phyloP scores from a whole-genome alignment of 176 grass and related monocot species.

The Ensete ventricosum region DNA sequence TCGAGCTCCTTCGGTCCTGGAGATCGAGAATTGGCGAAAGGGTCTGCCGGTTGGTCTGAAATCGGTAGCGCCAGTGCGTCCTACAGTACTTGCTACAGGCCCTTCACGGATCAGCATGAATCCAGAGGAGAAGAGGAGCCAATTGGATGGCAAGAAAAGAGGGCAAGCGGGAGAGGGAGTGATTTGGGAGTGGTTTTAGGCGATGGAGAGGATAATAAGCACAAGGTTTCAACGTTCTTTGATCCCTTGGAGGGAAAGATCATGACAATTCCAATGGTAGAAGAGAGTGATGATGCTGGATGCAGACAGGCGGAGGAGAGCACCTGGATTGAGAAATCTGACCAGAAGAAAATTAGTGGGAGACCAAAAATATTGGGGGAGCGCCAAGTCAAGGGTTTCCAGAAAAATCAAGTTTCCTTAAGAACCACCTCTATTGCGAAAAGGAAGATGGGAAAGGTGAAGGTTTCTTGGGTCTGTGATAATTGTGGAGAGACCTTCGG shows the following conservation, averaged over 20 bases:
- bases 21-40: not conserved
- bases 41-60: not conserved
- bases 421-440: not conserved
- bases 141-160: not conserved
- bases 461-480: conserved; percentile 38
- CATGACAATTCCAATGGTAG: conserved; percentile 13
- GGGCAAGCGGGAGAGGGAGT: not conserved
- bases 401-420: not conserved
- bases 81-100: conserved; percentile 12
- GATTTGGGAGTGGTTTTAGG: not conserved
- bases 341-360: conserved; percentile 7
- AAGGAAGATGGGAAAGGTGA: conserved; percentile 34
- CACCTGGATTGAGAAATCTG: conserved; percentile 4
- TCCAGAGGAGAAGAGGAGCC: not conserved
- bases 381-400: not conserved
- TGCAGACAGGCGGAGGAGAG: not conserved
- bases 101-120: conserved; percentile 18
- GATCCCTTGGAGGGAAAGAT: conserved; percentile 51
- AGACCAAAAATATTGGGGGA: conserved; percentile 12
- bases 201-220: not conserved
- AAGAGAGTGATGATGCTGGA: not conserved
- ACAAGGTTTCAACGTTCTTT: conserved; percentile 26
- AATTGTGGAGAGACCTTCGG: conserved; percentile 37
- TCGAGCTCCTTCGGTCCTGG: not conserved
- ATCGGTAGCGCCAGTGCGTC: no score